Conservation (phyloP, 2,329 filamentous ascomycete genomes). For the Trichophyton verrucosum region DNA sequence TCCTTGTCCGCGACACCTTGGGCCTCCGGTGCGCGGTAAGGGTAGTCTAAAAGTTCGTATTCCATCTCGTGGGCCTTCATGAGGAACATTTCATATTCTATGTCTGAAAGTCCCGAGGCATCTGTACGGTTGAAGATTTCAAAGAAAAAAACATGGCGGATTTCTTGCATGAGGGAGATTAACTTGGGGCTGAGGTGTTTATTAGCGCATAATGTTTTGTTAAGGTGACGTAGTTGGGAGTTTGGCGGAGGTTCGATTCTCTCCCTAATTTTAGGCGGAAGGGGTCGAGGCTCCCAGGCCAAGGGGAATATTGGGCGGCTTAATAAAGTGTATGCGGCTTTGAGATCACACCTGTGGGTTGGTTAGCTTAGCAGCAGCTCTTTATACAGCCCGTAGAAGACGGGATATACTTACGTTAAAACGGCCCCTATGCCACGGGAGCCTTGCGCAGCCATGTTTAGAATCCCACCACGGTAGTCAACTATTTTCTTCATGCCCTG, state of each 20-base stretch:
- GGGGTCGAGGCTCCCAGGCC: constrained; percentile 21
- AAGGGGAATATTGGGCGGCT: constrained; percentile 25
- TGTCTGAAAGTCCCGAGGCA: constrained; percentile 14
- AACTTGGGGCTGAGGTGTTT: constrained; percentile 21
- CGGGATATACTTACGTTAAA: constrained; percentile 19
- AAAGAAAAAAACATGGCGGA: constrained; percentile 25
- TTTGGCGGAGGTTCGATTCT: constrained; percentile 20
- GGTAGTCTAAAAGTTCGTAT: constrained; percentile 28
- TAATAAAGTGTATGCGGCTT: constrained; percentile 25
- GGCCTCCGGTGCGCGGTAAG: constrained; percentile 16
- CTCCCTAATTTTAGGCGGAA: constrained; percentile 19
- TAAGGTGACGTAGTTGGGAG: constrained; percentile 19
- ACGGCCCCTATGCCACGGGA: constrained; percentile 20
- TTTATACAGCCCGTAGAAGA: neutral
- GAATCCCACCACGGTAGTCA: constrained; percentile 25
- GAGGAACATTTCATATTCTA: constrained; percentile 25
- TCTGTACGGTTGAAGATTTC: constrained; percentile 19
- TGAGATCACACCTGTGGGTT: constrained; percentile 22
- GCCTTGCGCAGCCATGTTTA: constrained; percentile 13
- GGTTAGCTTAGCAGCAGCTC: neutral
- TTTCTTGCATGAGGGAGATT: constrained; percentile 17
- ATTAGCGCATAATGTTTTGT: constrained; percentile 20
- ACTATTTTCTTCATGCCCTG: constrained; percentile 28
- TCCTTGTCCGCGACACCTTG: neutral
- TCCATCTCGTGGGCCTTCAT: constrained; percentile 25